Evolutionary conservation across 352 stramenopile genomes (phyloP), one percentile per base, ranked within the genome.

Genomic region (Elongisporangium prolatum): DNA sequence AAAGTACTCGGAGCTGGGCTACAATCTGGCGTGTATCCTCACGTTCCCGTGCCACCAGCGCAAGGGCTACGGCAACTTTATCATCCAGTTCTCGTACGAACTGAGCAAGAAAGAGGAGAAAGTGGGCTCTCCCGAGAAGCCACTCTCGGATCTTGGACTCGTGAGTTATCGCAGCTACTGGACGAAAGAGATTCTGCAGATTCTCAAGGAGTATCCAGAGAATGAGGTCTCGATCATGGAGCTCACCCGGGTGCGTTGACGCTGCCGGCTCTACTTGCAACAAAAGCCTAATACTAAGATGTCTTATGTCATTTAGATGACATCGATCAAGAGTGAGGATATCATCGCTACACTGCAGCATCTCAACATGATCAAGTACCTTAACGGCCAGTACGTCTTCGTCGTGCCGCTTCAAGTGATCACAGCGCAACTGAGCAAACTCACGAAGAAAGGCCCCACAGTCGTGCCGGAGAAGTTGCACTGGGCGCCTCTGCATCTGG

Each of bases 21-120:
- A 99, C 80, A 99, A 99, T 72, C 73, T 99, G 34, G 97, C 98
- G 28, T 99, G 98, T 74, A 99, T 99, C 65, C 84, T 99, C 24
- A 99, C 97, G 13, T 98, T 99, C 71, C 98, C 98, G 17, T 98
- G 98, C 71, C 98, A 98, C 70, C 98, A 99, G 76, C 92, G 98
- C 52, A 96, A 97, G 65, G 97, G 98, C 28, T 99, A 99, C 74
- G 98, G 98, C 48, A 99, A 99, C 73, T 99, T 99, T 63, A 98
- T 99, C 62, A 99, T 99, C 68, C 96, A 93, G 59, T 93, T 99
- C 50, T 98, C 90, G 10, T 99, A 99, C 78, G 97, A 99, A 74
- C 82, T 99, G 17, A 98, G 92, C 65, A 99, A 99, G 76, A 91
- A 96, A 48, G 97, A 99, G 75, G 85, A 93, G 34, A 99, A 98